phyloP scores from a whole-genome alignment of 139 green algal species.

The Marvania coccoides region DNA sequence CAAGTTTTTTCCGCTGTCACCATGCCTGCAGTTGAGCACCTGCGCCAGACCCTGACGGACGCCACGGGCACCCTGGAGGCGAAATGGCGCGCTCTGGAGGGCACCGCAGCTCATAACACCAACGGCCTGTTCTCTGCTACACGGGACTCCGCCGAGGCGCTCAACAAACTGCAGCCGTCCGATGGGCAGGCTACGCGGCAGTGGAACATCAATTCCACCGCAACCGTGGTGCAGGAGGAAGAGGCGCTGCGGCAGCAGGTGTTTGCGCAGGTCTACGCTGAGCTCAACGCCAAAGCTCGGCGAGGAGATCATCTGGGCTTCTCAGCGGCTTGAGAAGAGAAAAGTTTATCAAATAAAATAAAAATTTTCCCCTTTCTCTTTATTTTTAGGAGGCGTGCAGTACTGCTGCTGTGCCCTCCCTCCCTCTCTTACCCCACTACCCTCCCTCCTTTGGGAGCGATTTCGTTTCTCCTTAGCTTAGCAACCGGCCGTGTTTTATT shows the following conservation, averaged over 20 bases:
- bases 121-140: background rate
- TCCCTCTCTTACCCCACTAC: no score
- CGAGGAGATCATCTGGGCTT: background rate
- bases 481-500: no score
- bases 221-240: constrained; percentile 10
- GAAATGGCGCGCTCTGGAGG: constrained; percentile 12
- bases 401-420: no score
- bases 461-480: background rate
- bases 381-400: no score
- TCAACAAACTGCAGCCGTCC: background rate
- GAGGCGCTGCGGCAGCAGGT: constrained; percentile 14
- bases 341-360: no score
- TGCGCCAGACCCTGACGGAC: constrained; percentile 21
- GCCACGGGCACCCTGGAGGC: background rate
- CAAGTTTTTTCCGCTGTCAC: constrained; percentile 10
- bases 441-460: no score
- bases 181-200: background rate
- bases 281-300: background rate
- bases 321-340: no score
- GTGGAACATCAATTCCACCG: background rate
- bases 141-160: background rate
- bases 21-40: constrained; percentile 9
- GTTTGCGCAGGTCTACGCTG: constrained; percentile 14
- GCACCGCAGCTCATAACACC: background rate
- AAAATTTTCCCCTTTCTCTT: no score